Conservation (phyloP, 2,329 filamentous ascomycete genomes). For the Dactylellina cionopaga region DNA sequence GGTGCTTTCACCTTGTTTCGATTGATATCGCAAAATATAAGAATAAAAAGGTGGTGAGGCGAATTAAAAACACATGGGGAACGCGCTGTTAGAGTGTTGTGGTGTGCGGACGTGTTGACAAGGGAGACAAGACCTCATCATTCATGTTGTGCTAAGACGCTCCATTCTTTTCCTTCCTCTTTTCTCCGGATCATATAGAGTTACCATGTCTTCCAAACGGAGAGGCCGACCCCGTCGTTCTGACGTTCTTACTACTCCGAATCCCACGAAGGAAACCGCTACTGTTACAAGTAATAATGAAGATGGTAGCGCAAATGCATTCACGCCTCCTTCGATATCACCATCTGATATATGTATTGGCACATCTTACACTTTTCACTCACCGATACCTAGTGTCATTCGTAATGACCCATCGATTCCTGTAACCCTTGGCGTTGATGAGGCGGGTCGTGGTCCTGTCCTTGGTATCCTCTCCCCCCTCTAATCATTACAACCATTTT, state of each 20-base stretch:
- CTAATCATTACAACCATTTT: conserved; percentile 59
- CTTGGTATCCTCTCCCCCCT: conserved; percentile 66
- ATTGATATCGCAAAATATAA: not conserved
- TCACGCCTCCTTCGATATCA: conserved; percentile 77
- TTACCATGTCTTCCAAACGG: conserved; percentile 7
- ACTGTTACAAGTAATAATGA: not conserved
- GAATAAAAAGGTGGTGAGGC: conserved; percentile 15
- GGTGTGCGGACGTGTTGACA: conserved; percentile 20
- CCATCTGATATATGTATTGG: conserved; percentile 69
- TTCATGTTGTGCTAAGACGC: too few species aligned
- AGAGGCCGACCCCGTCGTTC: conserved; percentile 30
- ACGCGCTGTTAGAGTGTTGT: conserved; percentile 4
- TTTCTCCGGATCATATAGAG: not conserved
- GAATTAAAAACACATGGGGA: conserved; percentile 3
- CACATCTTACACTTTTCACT: conserved; percentile 77
- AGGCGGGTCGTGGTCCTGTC: conserved; percentile 66
- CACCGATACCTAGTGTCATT: conserved; percentile 72
- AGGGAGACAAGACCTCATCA: conserved; percentile 1
- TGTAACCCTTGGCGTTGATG: conserved; percentile 63
- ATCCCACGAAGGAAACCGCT: not conserved
- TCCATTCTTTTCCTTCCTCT: too few species aligned
- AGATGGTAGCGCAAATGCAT: conserved; percentile 58
- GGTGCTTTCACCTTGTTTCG: not conserved
- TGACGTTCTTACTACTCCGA: not conserved
- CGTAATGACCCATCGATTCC: conserved; percentile 63